Base-by-base conservation (phyloP, 23 red algal genomes). In the Gracilariopsis chorda region DNA sequence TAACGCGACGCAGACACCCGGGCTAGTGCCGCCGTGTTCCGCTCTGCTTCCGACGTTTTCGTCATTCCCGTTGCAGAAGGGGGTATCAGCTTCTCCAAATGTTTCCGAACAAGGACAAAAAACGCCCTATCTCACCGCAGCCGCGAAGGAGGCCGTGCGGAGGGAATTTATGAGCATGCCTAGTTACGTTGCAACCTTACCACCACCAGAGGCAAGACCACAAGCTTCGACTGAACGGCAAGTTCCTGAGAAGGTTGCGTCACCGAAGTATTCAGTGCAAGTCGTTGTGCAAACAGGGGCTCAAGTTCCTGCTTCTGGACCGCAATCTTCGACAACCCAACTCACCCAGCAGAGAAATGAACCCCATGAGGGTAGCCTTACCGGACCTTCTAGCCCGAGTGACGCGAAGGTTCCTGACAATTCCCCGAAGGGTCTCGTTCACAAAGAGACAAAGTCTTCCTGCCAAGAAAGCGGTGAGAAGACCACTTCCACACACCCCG, bases 161-260 rank as follows among this genome's bases (percentile, higher is more conserved):
- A 64, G 80, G 0, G 91, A 94, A 53, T 94, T 94, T 58, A 72
- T 86, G 67, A 92, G 84, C 68, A 84, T 89, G 85, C 89, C 89
- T 33, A 84, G 57, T 27, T 84, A 72, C 39, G 78, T 84, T 44
- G 76, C 89, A 1, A 28, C 89, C 4, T 23, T 13, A 48, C 13
- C 59, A 3, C 34, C 40, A 33, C 48, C 78, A 35, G 28, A 33
- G 23, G 35, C 29, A 9, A 33, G 9, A 16, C 29, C 74, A 42
- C 39, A 43, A 20, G 7, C 80, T 10, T 49, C 35, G 20, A 58
- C 80, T 19, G 56, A 67, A 24, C 56, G 56, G 16, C 32, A 84
- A 35, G 48, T 45, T 30, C 36, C 56, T 27, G 53, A 79, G 44
- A 51, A 56, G 13, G 30, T 20, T 14, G 17, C 17, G 1, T 48